Evolutionary conservation across 106 monocot species (phyloP).

Genomic region (Posidonia australis): DNA sequence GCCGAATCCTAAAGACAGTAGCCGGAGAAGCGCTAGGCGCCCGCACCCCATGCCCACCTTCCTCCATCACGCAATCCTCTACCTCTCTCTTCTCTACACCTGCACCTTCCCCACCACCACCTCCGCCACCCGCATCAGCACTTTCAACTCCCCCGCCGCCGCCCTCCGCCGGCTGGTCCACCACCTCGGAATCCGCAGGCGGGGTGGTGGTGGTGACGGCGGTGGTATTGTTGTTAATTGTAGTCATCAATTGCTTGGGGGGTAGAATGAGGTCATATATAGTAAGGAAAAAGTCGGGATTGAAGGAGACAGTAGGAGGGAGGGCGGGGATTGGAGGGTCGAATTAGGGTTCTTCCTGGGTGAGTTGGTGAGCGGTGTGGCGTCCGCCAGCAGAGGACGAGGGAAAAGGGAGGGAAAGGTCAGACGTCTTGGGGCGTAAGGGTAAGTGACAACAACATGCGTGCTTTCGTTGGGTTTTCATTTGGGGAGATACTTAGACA

Average conservation of each 20-base stretch:
- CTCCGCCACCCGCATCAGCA: constrained; percentile 2
- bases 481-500: too few species aligned
- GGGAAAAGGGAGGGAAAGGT: too few species aligned
- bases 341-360: too few species aligned
- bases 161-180: constrained; percentile 8
- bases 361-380: too few species aligned
- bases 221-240: constrained; percentile 25
- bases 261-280: constrained; percentile 36
- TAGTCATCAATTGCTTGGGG: constrained; percentile 6
- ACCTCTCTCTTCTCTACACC: constrained; percentile 21
- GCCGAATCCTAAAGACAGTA: constrained; percentile 76
- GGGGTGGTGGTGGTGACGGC: constrained; percentile 4
- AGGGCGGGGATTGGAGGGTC: too few species aligned
- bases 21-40: constrained; percentile 27
- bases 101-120: constrained; percentile 1
- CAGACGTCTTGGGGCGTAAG: too few species aligned
- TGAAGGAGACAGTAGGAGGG: constrained; percentile 27
- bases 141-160: constrained; percentile 8
- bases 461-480: too few species aligned
- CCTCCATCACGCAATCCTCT: constrained; percentile 34
- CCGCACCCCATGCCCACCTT: constrained; percentile 14
- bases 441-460: too few species aligned
- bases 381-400: too few species aligned
- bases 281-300: constrained; percentile 25
- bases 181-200: constrained; percentile 10